Base-by-base conservation (phyloP, 192 early-diverging fungal genomes). In the Entomortierella parvispora region DNA sequence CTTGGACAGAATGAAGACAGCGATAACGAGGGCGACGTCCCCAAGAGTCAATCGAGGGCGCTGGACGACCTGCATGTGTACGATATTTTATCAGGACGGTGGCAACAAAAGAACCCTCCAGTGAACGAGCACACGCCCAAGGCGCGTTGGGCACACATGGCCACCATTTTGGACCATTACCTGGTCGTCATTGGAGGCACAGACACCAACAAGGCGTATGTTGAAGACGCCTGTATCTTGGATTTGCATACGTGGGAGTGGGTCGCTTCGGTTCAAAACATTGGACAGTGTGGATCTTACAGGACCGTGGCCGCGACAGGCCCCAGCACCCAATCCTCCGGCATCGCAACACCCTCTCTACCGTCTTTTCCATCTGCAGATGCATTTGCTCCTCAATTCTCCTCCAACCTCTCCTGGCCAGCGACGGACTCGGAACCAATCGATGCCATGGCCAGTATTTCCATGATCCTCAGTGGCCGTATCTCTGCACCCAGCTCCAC, bases 81-180 rank as follows among this genome's bases (percentile, higher is more conserved):
- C 46, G 72, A 77, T 33, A 68, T 77, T 28, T 52, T 77, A 46
- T 63, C 72, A 20, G 64, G 67, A 34, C 72, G 65, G 18, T 77
- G 72, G 72, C 58, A 62, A 14, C 72, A 68, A 48, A 77, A 68
- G 33, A 18, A 57, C 34, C 72, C 72, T 9, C 18, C 59, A 18
- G 32, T 22, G n/a, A 77, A 77, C 29, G 29, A 68, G 29, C 72
- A 77, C 26, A 55, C 59, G 14, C 72, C 72, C 12, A 62, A 53
- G 20, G 72, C 72, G n/a, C 72, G 72, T 26, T 77, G 72, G 72
- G 72, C 72, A 20, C 72, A 77, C 47, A 47, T 77, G 64, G 65
- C 65, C 11, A 68, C 72, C 3, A 58, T 68, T 29, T 52, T 77
- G 12, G 72, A 53, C 25, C 72, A 77, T 23, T 77, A 23, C 42